Percentiles rank a stretch among this genome's conserved stretches.
These are phyloP conservation scores for Bipolaris bicolor DNA, from an alignment of 2,329 filamentous ascomycete species.

Conservation along the genomic window DNA sequence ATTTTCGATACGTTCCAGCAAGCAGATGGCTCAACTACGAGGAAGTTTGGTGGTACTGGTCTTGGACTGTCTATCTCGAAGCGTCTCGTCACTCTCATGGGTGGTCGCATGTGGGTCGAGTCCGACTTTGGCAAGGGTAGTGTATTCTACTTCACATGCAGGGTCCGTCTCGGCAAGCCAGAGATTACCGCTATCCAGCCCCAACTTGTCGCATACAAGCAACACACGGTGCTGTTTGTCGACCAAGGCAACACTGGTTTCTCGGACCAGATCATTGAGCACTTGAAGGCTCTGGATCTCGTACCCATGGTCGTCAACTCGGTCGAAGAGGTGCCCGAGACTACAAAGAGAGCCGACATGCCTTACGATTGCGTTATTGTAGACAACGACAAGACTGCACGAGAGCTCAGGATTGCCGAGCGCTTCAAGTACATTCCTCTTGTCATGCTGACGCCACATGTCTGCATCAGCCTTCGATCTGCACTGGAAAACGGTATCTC, in stretches of 20 bases:
- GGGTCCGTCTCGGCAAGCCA: constrained; percentile 81
- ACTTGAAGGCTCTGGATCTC: constrained; percentile 80
- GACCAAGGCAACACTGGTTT: constrained; percentile 85
- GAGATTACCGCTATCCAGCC: constrained; percentile 80
- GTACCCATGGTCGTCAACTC: constrained; percentile 83
- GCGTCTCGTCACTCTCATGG: constrained; percentile 93
- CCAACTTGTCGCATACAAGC: constrained; percentile 86
- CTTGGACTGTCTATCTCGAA: constrained; percentile 95
- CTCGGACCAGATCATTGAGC: constrained; percentile 75
- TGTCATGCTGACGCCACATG: constrained; percentile 85
- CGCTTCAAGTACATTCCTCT: constrained; percentile 98
- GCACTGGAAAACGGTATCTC: constrained; percentile 94
- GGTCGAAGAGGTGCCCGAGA: constrained; percentile 68
- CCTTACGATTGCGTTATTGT: constrained; percentile 95
- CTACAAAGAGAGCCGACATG: constrained; percentile 56
- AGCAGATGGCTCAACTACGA: constrained; percentile 93
- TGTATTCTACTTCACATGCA: constrained; percentile 95
- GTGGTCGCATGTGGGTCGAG: constrained; percentile 94
- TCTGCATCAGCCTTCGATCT: constrained; percentile 90
- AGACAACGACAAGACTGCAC: constrained; percentile 90
- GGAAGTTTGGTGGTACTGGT: constrained; percentile 94
- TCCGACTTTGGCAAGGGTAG: constrained; percentile 91
- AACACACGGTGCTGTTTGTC: constrained; percentile 91
- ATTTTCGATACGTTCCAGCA: constrained; percentile 99
- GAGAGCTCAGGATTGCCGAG: constrained; percentile 81